phyloP scores from a whole-genome alignment of 2,329 filamentous ascomycete species.

The Aschersonia sp. region DNA sequence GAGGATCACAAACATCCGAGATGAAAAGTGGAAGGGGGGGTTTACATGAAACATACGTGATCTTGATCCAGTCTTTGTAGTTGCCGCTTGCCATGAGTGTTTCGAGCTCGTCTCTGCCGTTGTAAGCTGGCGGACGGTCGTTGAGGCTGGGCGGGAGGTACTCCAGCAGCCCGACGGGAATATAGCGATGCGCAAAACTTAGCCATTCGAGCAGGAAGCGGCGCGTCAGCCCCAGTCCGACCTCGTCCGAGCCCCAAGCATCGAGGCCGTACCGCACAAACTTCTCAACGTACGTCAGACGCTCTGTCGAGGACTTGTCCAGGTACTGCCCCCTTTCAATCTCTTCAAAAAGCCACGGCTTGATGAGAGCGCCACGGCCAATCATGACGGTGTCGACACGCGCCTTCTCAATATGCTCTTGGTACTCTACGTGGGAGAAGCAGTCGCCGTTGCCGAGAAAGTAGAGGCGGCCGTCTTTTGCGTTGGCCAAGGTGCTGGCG shows the following conservation, averaged over 20 bases:
- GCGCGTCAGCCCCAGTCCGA: conserved; percentile 79
- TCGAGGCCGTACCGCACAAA: conserved; percentile 85
- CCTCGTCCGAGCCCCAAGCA: conserved; percentile 90
- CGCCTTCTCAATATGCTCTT: conserved; percentile 58
- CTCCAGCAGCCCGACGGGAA: conserved; percentile 79
- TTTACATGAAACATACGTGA: conserved; percentile 49
- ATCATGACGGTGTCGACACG: conserved; percentile 93
- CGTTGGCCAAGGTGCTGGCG: conserved; percentile 53
- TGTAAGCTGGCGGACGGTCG: conserved; percentile 74
- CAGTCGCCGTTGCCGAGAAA: conserved; percentile 96
- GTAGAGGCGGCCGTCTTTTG: conserved; percentile 56
- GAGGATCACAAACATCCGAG: no score
- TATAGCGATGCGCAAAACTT: conserved; percentile 83
- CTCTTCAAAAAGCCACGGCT: conserved; percentile 97
- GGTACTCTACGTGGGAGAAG: conserved; percentile 85
- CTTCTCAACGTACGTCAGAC: conserved; percentile 72
- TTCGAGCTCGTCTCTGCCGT: conserved; percentile 79
- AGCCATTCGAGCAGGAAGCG: conserved; percentile 92
- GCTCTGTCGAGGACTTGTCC: conserved; percentile 83
- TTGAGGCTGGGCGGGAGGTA: conserved; percentile 77
- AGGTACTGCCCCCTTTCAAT: conserved; percentile 85
- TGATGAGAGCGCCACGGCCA: conserved; percentile 87
- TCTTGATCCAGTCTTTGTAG: conserved; percentile 97
- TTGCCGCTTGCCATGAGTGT: conserved; percentile 82
- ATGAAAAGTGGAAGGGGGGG: neutral